A percentile compares a stretch with the other conserved stretches of the same genome.
Conservation (phyloP, 176 grass and related monocot species). For the Raddia distichophylla region DNA sequence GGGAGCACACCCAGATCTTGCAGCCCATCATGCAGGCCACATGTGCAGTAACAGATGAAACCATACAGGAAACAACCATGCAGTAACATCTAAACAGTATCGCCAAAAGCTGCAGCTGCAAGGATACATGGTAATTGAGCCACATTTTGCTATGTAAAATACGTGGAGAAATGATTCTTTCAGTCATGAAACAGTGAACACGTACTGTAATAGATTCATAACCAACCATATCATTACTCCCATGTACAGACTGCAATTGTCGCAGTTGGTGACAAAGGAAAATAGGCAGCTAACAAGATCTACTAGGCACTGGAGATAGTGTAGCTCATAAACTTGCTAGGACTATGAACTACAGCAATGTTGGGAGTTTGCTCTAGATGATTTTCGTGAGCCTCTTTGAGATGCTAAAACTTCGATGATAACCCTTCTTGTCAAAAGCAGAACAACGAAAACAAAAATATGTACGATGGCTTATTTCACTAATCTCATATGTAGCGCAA, state of each 20-base stretch:
- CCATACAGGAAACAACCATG: slow-evolving; percentile 27
- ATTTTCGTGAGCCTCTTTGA: background rate
- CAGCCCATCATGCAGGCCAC: slow-evolving; percentile 43
- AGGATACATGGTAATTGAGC: slow-evolving; percentile 26
- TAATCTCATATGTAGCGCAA: background rate
- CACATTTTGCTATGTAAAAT: slow-evolving; percentile 23
- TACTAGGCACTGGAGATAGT: slow-evolving; percentile 3
- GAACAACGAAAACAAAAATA: background rate
- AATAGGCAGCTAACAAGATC: slow-evolving; percentile 1
- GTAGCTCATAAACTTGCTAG: background rate
- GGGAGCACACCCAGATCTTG: slow-evolving; percentile 50
- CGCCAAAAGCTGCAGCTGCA: slow-evolving; percentile 31
- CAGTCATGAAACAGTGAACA: background rate
- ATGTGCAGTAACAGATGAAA: slow-evolving; percentile 37
- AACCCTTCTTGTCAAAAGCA: background rate
- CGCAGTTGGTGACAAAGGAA: slow-evolving; percentile 4
- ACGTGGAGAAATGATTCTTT: slow-evolving; percentile 29
- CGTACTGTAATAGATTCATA: background rate
- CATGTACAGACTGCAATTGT: slow-evolving; percentile 27
- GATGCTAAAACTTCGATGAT: slow-evolving; percentile 2
- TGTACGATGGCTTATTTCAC: slow-evolving; percentile 9
- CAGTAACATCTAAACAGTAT: slow-evolving; percentile 47
- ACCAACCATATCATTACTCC: background rate
- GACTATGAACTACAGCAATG: background rate
- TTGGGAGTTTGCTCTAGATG: background rate